Evolutionary conservation across 2,329 filamentous ascomycete species (phyloP).

Genomic region (Alternaria sp.): DNA sequence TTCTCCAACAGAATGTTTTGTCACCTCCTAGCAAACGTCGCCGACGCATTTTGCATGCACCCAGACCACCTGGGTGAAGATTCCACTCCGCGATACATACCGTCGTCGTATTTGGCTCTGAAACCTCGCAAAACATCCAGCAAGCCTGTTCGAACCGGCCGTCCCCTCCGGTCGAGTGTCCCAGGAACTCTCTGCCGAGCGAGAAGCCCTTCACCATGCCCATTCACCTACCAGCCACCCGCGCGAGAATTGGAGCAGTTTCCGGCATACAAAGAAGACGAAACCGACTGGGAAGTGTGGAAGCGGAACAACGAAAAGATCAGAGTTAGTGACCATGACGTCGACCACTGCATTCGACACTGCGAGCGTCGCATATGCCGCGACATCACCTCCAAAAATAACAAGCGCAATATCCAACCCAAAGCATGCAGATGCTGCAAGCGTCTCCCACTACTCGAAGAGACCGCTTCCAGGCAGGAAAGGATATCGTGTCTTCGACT

Average conservation of each 20-base stretch:
- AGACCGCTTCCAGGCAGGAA: neutral
- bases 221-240: neutral
- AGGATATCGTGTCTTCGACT: neutral
- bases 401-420: neutral
- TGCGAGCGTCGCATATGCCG: neutral
- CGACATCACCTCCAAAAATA: accelerated
- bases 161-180: neutral
- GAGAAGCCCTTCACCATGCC: neutral
- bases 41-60: neutral
- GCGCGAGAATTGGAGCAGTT: neutral
- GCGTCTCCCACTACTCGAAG: neutral
- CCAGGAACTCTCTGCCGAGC: neutral
- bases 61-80: neutral
- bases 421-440: neutral
- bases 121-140: neutral
- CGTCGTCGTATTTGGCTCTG: neutral
- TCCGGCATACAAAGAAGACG: neutral
- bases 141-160: neutral
- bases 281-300: neutral
- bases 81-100: neutral
- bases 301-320: neutral
- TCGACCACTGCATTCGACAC: neutral
- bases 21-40: neutral
- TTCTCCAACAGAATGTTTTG: neutral
- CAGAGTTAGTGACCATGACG: neutral